A percentile compares a stretch with the other conserved stretches of the same genome.
phyloP scores from a whole-genome alignment of 2,329 filamentous ascomycete genomes.

The Colletotrichum sp. region DNA sequence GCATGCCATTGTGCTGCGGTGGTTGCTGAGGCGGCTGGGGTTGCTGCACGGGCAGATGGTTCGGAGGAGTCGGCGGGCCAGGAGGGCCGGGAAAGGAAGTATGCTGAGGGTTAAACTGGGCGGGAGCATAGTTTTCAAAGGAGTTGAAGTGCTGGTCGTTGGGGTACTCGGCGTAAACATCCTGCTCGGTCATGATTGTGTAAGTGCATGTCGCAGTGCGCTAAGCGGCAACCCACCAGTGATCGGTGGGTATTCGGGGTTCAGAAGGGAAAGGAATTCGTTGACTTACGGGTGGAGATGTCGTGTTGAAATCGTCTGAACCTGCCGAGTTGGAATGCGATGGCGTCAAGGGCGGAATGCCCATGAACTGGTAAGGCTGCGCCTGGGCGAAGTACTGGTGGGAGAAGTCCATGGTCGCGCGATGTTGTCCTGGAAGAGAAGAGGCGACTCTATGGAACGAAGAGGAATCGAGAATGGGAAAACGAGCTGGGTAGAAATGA shows the following conservation, averaged over 20 bases:
- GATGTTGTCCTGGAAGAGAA: not conserved
- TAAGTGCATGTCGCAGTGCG: constrained; percentile 32
- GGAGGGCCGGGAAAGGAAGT: constrained; percentile 51
- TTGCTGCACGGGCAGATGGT: constrained; percentile 24
- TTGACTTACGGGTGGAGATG: constrained; percentile 59
- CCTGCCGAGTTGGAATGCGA: constrained; percentile 59
- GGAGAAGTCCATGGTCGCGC: constrained; percentile 56
- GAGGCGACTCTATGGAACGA: not conserved
- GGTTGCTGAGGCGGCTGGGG: constrained; percentile 18
- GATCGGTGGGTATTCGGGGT: constrained; percentile 29
- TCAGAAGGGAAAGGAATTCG: constrained; percentile 16
- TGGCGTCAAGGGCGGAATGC: constrained; percentile 58
- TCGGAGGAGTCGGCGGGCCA: constrained; percentile 53
- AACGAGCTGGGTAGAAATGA: not conserved
- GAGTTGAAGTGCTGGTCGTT: constrained; percentile 53
- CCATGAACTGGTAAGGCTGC: constrained; percentile 61
- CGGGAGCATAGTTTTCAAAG: constrained; percentile 46
- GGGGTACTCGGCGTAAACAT: constrained; percentile 53
- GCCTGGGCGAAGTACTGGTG: constrained; percentile 54
- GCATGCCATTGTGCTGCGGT: constrained; percentile 29
- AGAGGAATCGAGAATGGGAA: not conserved
- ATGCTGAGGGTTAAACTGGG: constrained; percentile 29
- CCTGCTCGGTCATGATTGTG: constrained; percentile 45
- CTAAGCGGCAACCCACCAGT: constrained; percentile 31
- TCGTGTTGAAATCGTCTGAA: constrained; percentile 60